Conservation (phyloP, 192 early-diverging fungal genomes). For the Chytriomyces hyalinus region DNA sequence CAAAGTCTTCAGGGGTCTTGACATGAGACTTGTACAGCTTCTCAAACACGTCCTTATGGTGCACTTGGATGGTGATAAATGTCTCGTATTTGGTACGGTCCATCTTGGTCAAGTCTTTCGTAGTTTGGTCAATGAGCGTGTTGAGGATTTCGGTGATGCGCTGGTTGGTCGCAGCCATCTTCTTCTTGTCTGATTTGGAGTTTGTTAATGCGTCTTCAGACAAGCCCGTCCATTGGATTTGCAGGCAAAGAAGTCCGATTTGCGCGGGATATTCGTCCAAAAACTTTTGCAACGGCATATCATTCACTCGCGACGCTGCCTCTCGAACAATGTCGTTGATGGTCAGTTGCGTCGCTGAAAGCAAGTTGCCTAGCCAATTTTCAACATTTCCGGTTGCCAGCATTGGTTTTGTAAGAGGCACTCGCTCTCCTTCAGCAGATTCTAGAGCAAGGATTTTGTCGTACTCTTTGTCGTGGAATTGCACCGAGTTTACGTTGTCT, state of each 20-base stretch:
- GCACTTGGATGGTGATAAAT: constrained; percentile 71
- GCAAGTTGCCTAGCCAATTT: constrained; percentile 64
- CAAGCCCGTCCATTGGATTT: constrained; percentile 69
- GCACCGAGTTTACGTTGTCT: constrained; percentile 62
- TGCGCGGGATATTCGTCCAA: constrained; percentile 72
- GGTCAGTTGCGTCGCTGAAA: constrained; percentile 60
- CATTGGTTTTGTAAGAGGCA: constrained; percentile 60
- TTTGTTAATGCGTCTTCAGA: constrained; percentile 60
- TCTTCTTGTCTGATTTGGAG: constrained; percentile 69
- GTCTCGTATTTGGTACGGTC: constrained; percentile 70
- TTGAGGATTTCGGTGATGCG: constrained; percentile 66
- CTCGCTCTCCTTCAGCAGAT: constrained; percentile 65
- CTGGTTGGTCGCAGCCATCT: constrained; percentile 64
- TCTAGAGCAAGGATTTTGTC: constrained; percentile 69
- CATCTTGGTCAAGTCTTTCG: constrained; percentile 68
- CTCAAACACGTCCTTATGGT: constrained; percentile 71
- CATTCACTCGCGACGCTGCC: constrained; percentile 60
- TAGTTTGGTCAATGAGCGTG: constrained; percentile 66
- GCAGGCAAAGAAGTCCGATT: constrained; percentile 64
- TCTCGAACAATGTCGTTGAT: constrained; percentile 68
- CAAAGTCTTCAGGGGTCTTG: constrained; percentile 66
- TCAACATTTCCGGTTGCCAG: constrained; percentile 68
- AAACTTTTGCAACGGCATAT: constrained; percentile 67
- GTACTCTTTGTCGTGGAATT: constrained; percentile 73
- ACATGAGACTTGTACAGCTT: constrained; percentile 65